Conservation (phyloP, 1,284 basidiomycete genomes). For the Ceratobasidium sp. region DNA sequence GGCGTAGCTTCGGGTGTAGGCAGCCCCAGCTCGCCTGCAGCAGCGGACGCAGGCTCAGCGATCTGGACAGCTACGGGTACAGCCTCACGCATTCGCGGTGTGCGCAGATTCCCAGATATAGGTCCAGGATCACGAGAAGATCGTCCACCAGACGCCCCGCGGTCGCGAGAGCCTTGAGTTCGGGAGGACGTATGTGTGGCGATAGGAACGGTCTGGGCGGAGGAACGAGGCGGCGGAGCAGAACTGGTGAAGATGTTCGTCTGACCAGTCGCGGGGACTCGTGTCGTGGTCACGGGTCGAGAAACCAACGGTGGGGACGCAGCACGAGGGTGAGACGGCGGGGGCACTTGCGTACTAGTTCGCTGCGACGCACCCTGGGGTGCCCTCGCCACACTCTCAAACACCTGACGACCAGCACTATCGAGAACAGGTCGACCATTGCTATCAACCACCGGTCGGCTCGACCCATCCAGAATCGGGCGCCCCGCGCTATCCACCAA, state of each 20-base stretch:
- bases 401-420: not conserved
- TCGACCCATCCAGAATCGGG: not conserved
- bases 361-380: conserved; percentile 8
- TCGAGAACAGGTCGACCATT: conserved; percentile 5
- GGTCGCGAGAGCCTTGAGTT: not conserved
- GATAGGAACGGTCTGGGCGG: conserved; percentile 3
- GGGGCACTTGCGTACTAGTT: conserved; percentile 24
- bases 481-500: conserved; percentile 1
- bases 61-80: not conserved
- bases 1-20: conserved; percentile 40
- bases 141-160: conserved; percentile 6
- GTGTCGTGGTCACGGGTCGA: conserved; percentile 29
- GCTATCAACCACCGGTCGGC: not conserved
- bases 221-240: conserved; percentile 4
- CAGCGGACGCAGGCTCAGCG: not conserved
- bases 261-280: conserved; percentile 25
- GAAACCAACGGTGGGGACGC: conserved; percentile 33
- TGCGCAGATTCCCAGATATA: conserved; percentile 11
- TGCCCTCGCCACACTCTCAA: conserved; percentile 5
- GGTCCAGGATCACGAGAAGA: conserved; percentile 17
- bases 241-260: conserved; percentile 22
- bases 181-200: conserved; percentile 20
- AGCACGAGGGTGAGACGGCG: conserved; percentile 22
- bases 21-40: conserved; percentile 11
- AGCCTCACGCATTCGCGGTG: conserved; percentile 20